phyloP scores from a whole-genome alignment of 345 rosid species.

The Melastoma malabathricum region DNA sequence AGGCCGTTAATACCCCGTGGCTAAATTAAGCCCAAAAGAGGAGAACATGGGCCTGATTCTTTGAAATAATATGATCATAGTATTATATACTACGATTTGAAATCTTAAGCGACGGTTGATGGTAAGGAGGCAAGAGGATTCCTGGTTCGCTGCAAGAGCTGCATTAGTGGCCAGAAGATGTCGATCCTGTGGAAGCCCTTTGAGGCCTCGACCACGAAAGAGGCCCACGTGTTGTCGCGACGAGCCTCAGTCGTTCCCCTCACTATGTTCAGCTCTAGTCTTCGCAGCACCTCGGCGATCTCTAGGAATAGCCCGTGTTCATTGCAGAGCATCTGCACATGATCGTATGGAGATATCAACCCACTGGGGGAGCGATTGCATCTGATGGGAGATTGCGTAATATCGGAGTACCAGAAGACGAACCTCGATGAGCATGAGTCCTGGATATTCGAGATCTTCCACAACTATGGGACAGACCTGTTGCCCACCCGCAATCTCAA shows the following conservation, averaged over 20 bases:
- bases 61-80: too few relatives aligned
- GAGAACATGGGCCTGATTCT: too few relatives aligned
- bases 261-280: slow-evolving; percentile 29
- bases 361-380: neutral
- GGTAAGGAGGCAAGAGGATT: slow-evolving; percentile 13
- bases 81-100: too few relatives aligned
- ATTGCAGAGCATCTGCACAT: slow-evolving; percentile 44
- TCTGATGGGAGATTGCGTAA: neutral
- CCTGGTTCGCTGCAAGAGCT: slow-evolving; percentile 32
- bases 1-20: too few relatives aligned
- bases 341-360: neutral
- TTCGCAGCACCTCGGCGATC: slow-evolving; percentile 39
- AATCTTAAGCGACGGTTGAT: too few relatives aligned
- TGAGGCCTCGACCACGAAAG: slow-evolving; percentile 43
- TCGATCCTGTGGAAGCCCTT: slow-evolving; percentile 45
- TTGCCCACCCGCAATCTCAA: slow-evolving; percentile 27
- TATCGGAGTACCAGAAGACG: neutral
- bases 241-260: slow-evolving; percentile 32
- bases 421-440: slow-evolving; percentile 54
- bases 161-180: slow-evolving; percentile 69
- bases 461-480: slow-evolving; percentile 41
- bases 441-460: slow-evolving; percentile 47
- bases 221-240: slow-evolving; percentile 39
- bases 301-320: slow-evolving; percentile 39
- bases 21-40: too few relatives aligned